Evolutionary conservation across 2,329 filamentous ascomycete genomes (phyloP).

Genomic region (Fusarium palustre): DNA sequence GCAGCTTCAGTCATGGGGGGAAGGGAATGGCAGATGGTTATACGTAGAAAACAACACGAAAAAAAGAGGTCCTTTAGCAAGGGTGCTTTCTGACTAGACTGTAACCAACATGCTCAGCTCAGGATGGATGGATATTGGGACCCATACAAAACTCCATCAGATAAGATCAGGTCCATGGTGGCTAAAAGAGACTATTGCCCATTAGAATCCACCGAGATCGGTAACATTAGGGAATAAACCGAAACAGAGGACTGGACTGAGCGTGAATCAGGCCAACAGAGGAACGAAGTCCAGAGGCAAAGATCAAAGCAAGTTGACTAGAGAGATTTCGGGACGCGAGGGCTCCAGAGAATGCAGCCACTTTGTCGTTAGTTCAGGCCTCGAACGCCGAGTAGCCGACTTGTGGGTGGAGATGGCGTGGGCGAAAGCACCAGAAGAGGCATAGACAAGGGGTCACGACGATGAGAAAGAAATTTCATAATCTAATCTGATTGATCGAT

Average conservation of each 20-base stretch:
- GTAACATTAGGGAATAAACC: conserved; percentile 11
- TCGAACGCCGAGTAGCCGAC: conserved; percentile 31
- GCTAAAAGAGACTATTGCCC: conserved; percentile 9
- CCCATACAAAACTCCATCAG: conserved; percentile 39
- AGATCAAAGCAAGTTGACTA: conserved; percentile 1
- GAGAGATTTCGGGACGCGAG: conserved; percentile 14
- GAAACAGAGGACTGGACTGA: not conserved
- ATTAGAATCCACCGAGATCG: conserved; percentile 32
- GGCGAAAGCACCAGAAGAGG: conserved; percentile 1
- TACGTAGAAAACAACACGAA: conserved; percentile 15
- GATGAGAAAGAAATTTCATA: conserved; percentile 26
- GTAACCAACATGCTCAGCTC: not conserved
- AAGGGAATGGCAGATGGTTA: conserved; percentile 7
- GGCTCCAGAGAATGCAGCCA: conserved; percentile 34
- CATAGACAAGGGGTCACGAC: not conserved
- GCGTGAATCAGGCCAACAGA: not conserved
- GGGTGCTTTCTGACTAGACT: conserved; percentile 19
- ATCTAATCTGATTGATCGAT: conserved; percentile 46
- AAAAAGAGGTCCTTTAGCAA: conserved; percentile 12
- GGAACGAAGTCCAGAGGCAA: not conserved
- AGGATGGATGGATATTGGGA: conserved; percentile 6
- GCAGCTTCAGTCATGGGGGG: not conserved
- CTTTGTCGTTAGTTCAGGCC: conserved; percentile 33
- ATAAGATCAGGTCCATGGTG: conserved; percentile 41
- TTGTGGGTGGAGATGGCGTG: conserved; percentile 17